A percentile compares a stretch with the other conserved stretches of the same genome.
These are phyloP conservation scores for Veloboletus limbatus DNA, from an alignment of 1,284 basidiomycete species.

Conservation along the genomic window DNA sequence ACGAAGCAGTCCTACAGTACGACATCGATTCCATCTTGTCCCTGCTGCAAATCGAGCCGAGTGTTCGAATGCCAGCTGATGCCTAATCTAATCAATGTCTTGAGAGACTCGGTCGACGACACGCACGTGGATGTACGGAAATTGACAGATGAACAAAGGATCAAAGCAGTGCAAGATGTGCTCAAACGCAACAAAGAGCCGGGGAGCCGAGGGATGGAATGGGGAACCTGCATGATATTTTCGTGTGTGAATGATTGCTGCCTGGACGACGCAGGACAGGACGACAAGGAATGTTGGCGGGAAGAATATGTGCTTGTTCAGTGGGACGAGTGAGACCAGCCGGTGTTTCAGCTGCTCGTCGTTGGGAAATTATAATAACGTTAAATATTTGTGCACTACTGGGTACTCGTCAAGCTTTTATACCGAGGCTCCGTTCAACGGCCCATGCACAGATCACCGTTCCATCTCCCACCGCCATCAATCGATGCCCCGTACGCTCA, in stretches of 20 bases:
- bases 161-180: constrained; percentile 50
- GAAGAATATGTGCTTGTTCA: constrained; percentile 75
- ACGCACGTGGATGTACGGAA: constrained; percentile 31
- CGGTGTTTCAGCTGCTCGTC: too few relatives aligned
- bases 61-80: constrained; percentile 85
- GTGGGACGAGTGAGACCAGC: constrained; percentile 50
- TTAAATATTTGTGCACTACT: constrained; percentile 20
- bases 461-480: constrained; percentile 17
- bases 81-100: constrained; percentile 80
- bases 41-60: constrained; percentile 55
- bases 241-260: constrained; percentile 75
- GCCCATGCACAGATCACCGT: constrained; percentile 26
- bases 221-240: constrained; percentile 82
- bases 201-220: constrained; percentile 65
- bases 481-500: constrained; percentile 28
- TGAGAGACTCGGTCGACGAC: constrained; percentile 37
- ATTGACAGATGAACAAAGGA: constrained; percentile 57
- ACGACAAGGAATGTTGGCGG: constrained; percentile 56
- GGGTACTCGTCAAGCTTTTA: constrained; percentile 22
- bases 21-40: constrained; percentile 52
- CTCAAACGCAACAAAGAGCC: constrained; percentile 44
- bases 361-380: too few relatives aligned
- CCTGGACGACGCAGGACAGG: constrained; percentile 38
- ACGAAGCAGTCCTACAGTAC: constrained; percentile 51
- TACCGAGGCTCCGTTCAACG: constrained; percentile 16